Evolutionary conservation across 805 yeast genomes (phyloP), one percentile per base, ranked within the genome.

Genomic region (Starmerella sp.): DNA sequence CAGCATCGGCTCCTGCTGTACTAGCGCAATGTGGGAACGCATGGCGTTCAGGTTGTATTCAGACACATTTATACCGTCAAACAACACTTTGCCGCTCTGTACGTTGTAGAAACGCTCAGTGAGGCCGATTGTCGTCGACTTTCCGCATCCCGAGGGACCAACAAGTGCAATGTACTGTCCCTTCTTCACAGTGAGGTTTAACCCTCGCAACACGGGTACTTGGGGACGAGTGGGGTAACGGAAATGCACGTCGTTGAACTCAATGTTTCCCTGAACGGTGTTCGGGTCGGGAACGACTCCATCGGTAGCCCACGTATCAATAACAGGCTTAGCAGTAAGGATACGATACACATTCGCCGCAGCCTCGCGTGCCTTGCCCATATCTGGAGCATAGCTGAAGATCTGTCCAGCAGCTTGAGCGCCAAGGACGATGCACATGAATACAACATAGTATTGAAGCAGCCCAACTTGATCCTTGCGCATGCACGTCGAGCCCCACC

Each of bases 71-170:
- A 65, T 63, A 2, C 82, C 84, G 31, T 82, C 84, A 46, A 80
- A 72, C 32, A 68, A 56, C 11, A 80, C 78, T 51, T 69, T 63
- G 9, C 84, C 84, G 9, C 67, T 54, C 53, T 73, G 69, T 6
- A 78, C 72, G 55, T 77, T 74, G 63, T 80, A 80, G 52, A 79
- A 77, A 28, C 83, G 68, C 58, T 80, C 74, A 41, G 48, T 54
- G 47, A 78, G 69, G 1, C 80, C 69, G 17, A 82, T 81, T 38
- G 82, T 73, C 2, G 84, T 80, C 6, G 80, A 74, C 63, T 80
- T 80, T 17, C 84, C 84, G 56, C 81, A 76, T 1, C 84, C 84
- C 2, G 82, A 77, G 0, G 83, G 76, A 2, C 84, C 84, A 6
- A 91, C 82, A 3, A 91, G 69, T 52, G 82, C 93, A 13, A 83